A percentile compares a stretch with the other conserved stretches of the same genome.
phyloP scores from a whole-genome alignment of 768 basidiomycete genomes.

The Hebeloma cylindrosporum region DNA sequence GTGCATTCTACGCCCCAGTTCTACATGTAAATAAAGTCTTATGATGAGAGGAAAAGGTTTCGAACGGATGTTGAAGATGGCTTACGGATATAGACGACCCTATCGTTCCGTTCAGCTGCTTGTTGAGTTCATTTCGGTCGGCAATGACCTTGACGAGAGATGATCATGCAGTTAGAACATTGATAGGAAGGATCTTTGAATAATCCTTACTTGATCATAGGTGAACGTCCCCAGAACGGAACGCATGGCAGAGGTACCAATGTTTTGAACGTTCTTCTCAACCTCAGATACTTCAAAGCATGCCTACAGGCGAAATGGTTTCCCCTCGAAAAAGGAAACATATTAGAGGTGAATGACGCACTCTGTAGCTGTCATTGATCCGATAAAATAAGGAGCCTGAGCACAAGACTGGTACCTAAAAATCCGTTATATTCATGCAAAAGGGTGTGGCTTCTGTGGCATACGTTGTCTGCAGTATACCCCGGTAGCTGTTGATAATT shows the following conservation, averaged over 20 bases:
- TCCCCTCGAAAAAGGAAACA: background rate
- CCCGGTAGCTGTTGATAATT: slow-evolving; percentile 27
- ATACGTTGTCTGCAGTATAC: slow-evolving; percentile 36
- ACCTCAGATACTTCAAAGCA: slow-evolving; percentile 53
- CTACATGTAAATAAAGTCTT: slow-evolving; percentile 20
- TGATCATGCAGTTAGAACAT: background rate
- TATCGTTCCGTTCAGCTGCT: slow-evolving; percentile 46
- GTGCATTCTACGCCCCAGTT: slow-evolving; percentile 61
- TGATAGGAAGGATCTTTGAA: background rate
- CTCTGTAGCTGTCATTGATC: slow-evolving; percentile 50
- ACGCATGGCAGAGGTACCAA: slow-evolving; percentile 55
- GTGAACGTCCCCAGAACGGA: slow-evolving; percentile 52
- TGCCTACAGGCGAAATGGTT: slow-evolving; percentile 27
- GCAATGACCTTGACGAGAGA: slow-evolving; percentile 42
- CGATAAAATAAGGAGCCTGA: slow-evolving; percentile 58
- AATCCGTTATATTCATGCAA: background rate
- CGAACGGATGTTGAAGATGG: background rate
- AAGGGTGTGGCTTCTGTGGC: background rate
- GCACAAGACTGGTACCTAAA: slow-evolving; percentile 48
- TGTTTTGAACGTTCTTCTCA: slow-evolving; percentile 48
- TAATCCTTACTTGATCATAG: slow-evolving; percentile 40
- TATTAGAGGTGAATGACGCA: slow-evolving; percentile 1
- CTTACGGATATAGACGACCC: slow-evolving; percentile 47
- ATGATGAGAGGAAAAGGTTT: background rate
- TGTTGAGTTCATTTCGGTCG: slow-evolving; percentile 55